A percentile compares a stretch with the other conserved stretches of the same genome.
phyloP scores from a whole-genome alignment of 2,329 filamentous ascomycete species.

The Calonectria multiphialidica region DNA sequence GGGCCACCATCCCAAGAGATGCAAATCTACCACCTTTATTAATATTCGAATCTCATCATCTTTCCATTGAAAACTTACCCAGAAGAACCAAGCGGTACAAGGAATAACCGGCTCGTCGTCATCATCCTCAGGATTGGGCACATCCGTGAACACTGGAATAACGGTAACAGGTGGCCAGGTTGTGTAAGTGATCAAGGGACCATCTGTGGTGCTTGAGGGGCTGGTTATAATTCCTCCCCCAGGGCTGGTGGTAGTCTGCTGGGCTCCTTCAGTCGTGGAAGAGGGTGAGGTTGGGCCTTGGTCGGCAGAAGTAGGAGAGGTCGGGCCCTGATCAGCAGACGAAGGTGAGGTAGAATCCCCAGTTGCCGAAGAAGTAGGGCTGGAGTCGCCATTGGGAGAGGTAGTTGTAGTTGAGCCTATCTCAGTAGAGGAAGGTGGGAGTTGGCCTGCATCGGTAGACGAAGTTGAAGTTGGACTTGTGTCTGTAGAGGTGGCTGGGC shows the following conservation, averaged over 20 bases:
- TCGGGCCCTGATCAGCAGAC: neutral
- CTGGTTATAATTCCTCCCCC: neutral
- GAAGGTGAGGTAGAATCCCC: neutral
- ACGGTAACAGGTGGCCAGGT: conserved; percentile 21
- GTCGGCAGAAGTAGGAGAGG: neutral
- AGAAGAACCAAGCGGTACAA: conserved; percentile 24
- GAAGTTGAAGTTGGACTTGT: neutral
- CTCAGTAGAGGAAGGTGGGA: neutral
- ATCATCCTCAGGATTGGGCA: neutral
- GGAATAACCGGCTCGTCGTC: conserved; percentile 13
- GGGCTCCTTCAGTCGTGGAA: neutral
- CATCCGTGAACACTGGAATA: conserved; percentile 10
- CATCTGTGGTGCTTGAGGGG: neutral
- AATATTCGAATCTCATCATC: neutral
- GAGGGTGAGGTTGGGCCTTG: neutral
- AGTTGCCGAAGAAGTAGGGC: neutral
- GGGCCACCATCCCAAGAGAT: conserved; percentile 14
- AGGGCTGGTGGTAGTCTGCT: neutral
- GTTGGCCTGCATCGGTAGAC: neutral
- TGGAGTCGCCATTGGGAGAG: no score
- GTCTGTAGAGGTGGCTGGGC: neutral
- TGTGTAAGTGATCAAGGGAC: conserved; percentile 18
- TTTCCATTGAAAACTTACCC: conserved; percentile 11
- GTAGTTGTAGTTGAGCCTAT: neutral
- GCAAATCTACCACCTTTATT: conserved; percentile 15